Percentiles rank a stretch among this genome's conserved stretches.
Conservation (phyloP, 345 rosid species). For the Corchorus olitorius region DNA sequence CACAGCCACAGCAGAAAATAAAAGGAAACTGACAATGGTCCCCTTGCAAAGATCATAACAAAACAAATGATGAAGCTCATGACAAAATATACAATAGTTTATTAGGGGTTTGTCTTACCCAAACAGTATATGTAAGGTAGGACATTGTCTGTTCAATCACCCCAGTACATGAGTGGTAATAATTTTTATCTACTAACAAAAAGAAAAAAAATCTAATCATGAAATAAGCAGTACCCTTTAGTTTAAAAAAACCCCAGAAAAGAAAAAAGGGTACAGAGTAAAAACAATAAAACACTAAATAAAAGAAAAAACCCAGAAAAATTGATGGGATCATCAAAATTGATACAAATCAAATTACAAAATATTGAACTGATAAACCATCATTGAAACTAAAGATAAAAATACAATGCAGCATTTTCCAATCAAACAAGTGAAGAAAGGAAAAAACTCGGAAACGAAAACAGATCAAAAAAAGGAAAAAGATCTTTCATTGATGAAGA, state of each 20-base stretch:
- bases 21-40: background rate
- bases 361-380: background rate
- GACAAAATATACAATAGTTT: background rate
- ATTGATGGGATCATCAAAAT: background rate
- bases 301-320: background rate
- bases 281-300: background rate
- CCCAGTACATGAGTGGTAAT: background rate
- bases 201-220: background rate
- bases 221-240: background rate
- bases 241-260: background rate
- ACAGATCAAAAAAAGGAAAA: constrained; percentile 13
- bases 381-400: background rate
- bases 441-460: background rate
- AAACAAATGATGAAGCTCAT: constrained; percentile 4
- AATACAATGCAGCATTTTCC: background rate
- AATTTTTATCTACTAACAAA: background rate
- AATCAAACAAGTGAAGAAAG: constrained; percentile 2
- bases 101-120: background rate
- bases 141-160: background rate
- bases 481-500: constrained; percentile 22
- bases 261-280: background rate
- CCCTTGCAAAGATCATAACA: background rate
- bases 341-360: background rate
- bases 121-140: background rate
- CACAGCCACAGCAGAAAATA: constrained; percentile 10